A percentile compares a stretch with the other conserved stretches of the same genome.
These are phyloP conservation scores for Tulasnella sp. DNA, from an alignment of 768 basidiomycete genomes.

Conservation along the genomic window DNA sequence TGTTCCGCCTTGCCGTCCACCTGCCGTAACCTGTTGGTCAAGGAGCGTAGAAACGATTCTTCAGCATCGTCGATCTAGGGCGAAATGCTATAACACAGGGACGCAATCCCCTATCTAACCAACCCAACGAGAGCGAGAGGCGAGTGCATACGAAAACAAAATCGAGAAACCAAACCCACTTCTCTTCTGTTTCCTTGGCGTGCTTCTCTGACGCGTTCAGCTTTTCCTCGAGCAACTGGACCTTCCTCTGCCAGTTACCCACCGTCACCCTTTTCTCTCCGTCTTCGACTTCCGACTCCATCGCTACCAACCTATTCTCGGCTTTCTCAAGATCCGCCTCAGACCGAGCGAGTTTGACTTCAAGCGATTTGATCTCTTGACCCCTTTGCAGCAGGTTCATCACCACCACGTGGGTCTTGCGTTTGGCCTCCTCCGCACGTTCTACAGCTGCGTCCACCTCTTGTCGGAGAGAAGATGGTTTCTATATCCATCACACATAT, in stretches of 20 bases:
- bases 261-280: conserved; percentile 59
- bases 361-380: conserved; percentile 73
- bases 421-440: conserved; percentile 84
- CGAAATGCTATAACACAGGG: no score
- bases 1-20: conserved; percentile 99
- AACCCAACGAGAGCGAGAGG: conserved; percentile 35
- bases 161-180: conserved; percentile 44
- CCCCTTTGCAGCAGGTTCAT: conserved; percentile 70
- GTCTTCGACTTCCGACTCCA: conserved; percentile 56
- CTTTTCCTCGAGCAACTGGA: conserved; percentile 89
- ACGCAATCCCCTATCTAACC: conserved; percentile 48
- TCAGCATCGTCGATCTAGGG: conserved; percentile 53
- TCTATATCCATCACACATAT: conserved; percentile 21
- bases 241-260: conserved; percentile 70
- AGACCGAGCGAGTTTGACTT: conserved; percentile 53
- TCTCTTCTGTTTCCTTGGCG: conserved; percentile 90
- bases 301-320: conserved; percentile 53
- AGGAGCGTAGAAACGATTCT: conserved; percentile 35
- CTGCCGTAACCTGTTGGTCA: conserved; percentile 66
- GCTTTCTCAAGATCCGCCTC: conserved; percentile 61
- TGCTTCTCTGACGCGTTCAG: conserved; percentile 93
- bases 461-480: conserved; percentile 54
- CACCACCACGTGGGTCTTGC: conserved; percentile 66
- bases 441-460: conserved; percentile 75
- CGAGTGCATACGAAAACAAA: neutral